Evolutionary conservation across 1,284 basidiomycete genomes (phyloP), one percentile per base, ranked within the genome.

Genomic region (Mycocalia duriaeana): DNA sequence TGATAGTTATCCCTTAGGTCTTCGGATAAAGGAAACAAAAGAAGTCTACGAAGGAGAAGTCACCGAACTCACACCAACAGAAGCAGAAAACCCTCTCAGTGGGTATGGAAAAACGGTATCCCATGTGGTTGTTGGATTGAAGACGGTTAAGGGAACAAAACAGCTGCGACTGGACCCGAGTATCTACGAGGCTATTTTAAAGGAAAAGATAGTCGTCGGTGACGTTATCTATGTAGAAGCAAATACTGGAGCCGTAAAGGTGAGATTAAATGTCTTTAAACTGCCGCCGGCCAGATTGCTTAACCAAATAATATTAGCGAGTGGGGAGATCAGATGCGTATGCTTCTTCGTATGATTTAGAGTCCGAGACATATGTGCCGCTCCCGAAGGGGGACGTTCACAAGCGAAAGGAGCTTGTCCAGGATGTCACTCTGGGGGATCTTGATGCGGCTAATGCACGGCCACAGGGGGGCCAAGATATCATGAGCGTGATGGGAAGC

Each of bases 41-140:
- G 94, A 97, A 63, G 94, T 99, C 7, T 99, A 95, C 68, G 95
- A 99, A 67, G 95, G 95, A 50, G 96, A 99, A 69, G 90, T 99
- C 25, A 98, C 94, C 6, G 95, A 99, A 63, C 71, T 99, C 51
- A 97, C 95, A 2, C 95, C 95, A 1, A 86, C 91, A 25, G 96
- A 96, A 69, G 81, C 92, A 8, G 94, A 96, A 67, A 97, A 96
- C 68, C 94, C 94, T 28, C 75, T 96, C 39, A 91, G 90, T 49
- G 95, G 95, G 38, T 99, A 99, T 67, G 96, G 95, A 57, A 99
- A 99, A 73, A 98, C 95, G 1, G 93, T 99, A 49, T 93, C 92
- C 23, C 94, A 97, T 69, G 95, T 99, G 55, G 79, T 98, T 46
- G 89, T 99, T 46, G 93, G 93, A 5, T 82, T 99, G 57, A 99